Evolutionary conservation across 2,329 filamentous ascomycete genomes (phyloP), one percentile per base, ranked within the genome.

Genomic region (Rutstroemia sp.): DNA sequence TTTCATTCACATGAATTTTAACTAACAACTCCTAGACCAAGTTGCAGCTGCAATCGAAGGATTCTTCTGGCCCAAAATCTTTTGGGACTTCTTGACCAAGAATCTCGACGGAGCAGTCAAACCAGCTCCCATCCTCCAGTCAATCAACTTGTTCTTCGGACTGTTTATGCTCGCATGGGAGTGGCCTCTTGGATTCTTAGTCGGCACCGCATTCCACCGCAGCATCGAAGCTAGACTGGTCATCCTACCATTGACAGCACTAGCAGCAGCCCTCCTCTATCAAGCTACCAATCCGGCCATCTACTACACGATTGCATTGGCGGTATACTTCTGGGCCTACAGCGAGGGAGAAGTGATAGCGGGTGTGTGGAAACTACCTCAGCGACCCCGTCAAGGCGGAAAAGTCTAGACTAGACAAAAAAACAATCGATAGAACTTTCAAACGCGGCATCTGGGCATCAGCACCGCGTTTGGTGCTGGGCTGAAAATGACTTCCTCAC

Each of bases 1-100:
- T 14, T 2, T n/a, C 10, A 1, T 19, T 57, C 44, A 42, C 10
- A 42, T 17, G 17, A 38, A 30, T 54, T 46, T 52, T 56, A 39
- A 54, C 51, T 60, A 53, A 57, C 17, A 47, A 27, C 42, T n/a
- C 34, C 8, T 68, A 96, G 91, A 96, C 72, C 94, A 99, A 81
- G 73, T 96, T 61, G 84, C 78, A 58, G 91, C 91, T 59, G 86
- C 87, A 16, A 75, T 99, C 56, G 83, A 95, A 75, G 86, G 83
- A 68, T 96, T 94, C 80, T 92, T 99, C 81, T 99, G 92, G 91
- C 94, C 94, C 63, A 99, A 99, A 73, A 87, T 99, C 69, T 95
- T 99, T 75, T 99, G 89, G 87, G 94, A 99, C 73, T 96, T 96
- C 72, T 75, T 94, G 63, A 96, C 92, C 59, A 91, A 89, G 68